phyloP scores from a whole-genome alignment of 768 basidiomycete genomes.

The Kwoniella sp. region DNA sequence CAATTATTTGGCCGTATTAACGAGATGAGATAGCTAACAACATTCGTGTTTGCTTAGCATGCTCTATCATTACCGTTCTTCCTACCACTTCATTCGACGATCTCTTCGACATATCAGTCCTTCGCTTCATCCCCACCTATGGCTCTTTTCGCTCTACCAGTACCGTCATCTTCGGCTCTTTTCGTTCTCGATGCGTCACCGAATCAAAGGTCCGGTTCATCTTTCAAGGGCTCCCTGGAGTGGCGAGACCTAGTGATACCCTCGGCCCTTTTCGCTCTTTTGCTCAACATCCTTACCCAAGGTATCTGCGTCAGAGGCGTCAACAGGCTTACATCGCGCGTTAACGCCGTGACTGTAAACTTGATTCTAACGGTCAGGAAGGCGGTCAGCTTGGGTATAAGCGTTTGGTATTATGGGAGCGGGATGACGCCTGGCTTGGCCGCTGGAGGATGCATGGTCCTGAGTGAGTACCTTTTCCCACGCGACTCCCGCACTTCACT shows the following conservation, averaged over 20 bases:
- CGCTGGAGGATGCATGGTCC: conserved; percentile 73
- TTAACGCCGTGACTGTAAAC: conserved; percentile 79
- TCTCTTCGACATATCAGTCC: conserved; percentile 65
- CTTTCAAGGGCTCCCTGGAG: background rate
- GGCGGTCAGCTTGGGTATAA: conserved; percentile 75
- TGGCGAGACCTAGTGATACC: conserved; percentile 39
- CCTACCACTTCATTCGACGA: conserved; percentile 64
- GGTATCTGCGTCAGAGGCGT: conserved; percentile 81
- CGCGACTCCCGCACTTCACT: too few species aligned
- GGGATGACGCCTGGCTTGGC: conserved; percentile 70
- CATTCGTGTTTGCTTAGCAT: conserved; percentile 64
- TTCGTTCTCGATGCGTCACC: background rate
- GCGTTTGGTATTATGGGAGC: conserved; percentile 81
- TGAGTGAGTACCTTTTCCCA: conserved; percentile 56
- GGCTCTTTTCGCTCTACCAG: conserved; percentile 36
- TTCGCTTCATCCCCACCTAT: conserved; percentile 59
- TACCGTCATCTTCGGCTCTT: conserved; percentile 6
- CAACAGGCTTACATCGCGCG: conserved; percentile 74
- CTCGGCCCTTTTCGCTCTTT: conserved; percentile 65
- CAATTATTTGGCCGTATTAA: background rate
- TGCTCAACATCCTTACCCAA: conserved; percentile 70
- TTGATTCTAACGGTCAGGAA: conserved; percentile 78
- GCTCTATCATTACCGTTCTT: conserved; percentile 76
- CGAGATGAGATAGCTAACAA: background rate
- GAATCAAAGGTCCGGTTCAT: conserved; percentile 2